Percentiles rank a stretch among this genome's conserved stretches.
These are phyloP conservation scores for Apophysomyces trapeziformis DNA, from an alignment of 371 early-diverging fungal genomes.

Conservation along the genomic window DNA sequence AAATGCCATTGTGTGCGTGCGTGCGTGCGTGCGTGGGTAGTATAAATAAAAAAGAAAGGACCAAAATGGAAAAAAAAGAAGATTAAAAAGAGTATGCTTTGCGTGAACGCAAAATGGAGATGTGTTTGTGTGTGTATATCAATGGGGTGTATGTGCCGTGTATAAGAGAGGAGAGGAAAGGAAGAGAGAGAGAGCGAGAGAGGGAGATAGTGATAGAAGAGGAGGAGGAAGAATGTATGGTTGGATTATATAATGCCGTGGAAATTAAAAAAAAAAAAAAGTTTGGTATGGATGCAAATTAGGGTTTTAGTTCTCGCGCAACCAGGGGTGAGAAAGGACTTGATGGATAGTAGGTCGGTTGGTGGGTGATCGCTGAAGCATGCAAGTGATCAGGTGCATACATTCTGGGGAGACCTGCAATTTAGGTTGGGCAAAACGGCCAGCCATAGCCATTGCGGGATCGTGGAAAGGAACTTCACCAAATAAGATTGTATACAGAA, in stretches of 20 bases:
- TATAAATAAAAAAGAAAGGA: conserved; percentile 6
- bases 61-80: background rate
- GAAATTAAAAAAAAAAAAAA: background rate
- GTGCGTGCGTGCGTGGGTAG: background rate
- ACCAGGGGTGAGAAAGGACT: conserved; percentile 72
- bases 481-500: conserved; percentile 75
- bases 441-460: conserved; percentile 52
- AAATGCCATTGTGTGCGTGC: conserved; percentile 12
- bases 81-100: too few relatives aligned
- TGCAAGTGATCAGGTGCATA: conserved; percentile 62
- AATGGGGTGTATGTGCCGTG: background rate
- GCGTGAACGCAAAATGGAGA: too few relatives aligned
- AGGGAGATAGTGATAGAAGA: background rate
- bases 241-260: too few relatives aligned
- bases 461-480: conserved; percentile 78
- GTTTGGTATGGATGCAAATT: background rate
- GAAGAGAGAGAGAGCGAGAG: background rate
- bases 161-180: background rate
- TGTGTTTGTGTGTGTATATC: background rate
- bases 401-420: conserved; percentile 54
- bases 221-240: background rate
- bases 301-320: conserved; percentile 21
- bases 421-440: conserved; percentile 45
- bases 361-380: conserved; percentile 64
- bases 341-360: conserved; percentile 66